Conservation (phyloP, 306 rosid genomes). For the Pyrus pyrifolia region DNA sequence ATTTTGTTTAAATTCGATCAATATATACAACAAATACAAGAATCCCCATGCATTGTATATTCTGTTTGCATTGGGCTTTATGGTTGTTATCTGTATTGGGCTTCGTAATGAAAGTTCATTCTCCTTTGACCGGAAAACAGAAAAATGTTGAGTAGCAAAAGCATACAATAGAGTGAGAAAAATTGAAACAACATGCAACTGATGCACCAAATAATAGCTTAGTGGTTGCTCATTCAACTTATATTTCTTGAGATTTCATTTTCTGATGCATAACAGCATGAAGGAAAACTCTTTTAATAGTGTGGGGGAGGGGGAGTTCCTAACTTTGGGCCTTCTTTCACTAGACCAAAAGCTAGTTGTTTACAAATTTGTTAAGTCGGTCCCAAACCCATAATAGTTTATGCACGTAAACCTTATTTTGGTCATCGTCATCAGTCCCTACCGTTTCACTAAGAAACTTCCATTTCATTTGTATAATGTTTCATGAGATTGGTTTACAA, state of each 20-base stretch:
- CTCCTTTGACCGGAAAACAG: too few species aligned
- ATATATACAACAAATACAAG: not conserved
- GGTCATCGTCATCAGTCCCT: not conserved
- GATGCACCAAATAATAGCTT: not conserved
- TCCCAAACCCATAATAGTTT: not conserved
- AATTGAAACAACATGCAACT: not conserved
- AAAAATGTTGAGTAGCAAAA: not conserved
- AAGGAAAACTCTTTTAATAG: too few species aligned
- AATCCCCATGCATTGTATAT: not conserved
- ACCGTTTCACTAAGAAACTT: not conserved
- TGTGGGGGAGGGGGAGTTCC: too few species aligned
- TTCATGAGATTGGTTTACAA: not conserved
- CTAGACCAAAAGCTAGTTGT: too few species aligned
- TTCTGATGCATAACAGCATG: not conserved
- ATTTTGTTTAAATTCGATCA: not conserved
- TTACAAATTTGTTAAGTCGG: not conserved
- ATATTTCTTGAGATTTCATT: not conserved
- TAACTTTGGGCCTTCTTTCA: too few species aligned
- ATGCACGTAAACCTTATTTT: not conserved
- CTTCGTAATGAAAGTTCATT: too few species aligned
- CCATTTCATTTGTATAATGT: not conserved
- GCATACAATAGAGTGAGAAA: not conserved
- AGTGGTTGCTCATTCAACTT: not conserved
- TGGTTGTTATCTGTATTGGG: too few species aligned
- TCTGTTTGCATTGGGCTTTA: not conserved